phyloP scores from a whole-genome alignment of 2,329 filamentous ascomycete genomes.

The Pseudogymnoascus sp. region DNA sequence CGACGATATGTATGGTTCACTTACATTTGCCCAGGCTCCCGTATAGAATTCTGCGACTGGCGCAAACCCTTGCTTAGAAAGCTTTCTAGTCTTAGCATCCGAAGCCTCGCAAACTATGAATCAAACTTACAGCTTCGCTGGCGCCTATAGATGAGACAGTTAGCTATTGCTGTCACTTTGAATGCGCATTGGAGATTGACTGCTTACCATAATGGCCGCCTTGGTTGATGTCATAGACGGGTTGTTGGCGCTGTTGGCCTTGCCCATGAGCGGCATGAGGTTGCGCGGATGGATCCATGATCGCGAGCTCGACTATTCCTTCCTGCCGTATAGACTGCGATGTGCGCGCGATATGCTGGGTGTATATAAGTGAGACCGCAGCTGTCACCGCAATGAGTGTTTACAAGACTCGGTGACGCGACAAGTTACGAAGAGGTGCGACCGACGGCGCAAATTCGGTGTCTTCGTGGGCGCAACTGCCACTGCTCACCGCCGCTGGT shows the following conservation, averaged over 20 bases:
- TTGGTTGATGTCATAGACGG: slow-evolving; percentile 64
- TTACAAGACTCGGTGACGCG: slow-evolving; percentile 5
- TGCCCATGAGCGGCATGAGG: slow-evolving; percentile 45
- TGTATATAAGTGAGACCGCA: neutral
- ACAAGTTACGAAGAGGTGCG: slow-evolving; percentile 1
- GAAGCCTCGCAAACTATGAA: neutral
- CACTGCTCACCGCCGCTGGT: slow-evolving; percentile 5
- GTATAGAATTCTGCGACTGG: slow-evolving; percentile 88
- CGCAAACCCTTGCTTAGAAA: slow-evolving; percentile 78
- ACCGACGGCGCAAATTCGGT: slow-evolving; percentile 3
- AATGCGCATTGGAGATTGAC: neutral
- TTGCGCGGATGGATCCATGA: slow-evolving; percentile 49
- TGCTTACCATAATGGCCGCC: slow-evolving; percentile 70
- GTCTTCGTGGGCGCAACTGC: slow-evolving; percentile 5
- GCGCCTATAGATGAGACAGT: slow-evolving; percentile 43
- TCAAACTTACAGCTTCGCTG: slow-evolving; percentile 54
- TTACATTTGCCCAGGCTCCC: slow-evolving; percentile 89
- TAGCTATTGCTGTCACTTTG: slow-evolving; percentile 15
- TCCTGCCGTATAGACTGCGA: neutral
- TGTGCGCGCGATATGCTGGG: neutral
- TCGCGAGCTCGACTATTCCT: slow-evolving; percentile 14
- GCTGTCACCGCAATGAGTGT: neutral
- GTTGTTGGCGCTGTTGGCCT: slow-evolving; percentile 39
- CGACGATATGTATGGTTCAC: slow-evolving; percentile 27
- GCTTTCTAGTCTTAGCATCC: slow-evolving; percentile 40